phyloP scores from a whole-genome alignment of 169 alveolate species.

The Cryptosporidium xiaoi region DNA sequence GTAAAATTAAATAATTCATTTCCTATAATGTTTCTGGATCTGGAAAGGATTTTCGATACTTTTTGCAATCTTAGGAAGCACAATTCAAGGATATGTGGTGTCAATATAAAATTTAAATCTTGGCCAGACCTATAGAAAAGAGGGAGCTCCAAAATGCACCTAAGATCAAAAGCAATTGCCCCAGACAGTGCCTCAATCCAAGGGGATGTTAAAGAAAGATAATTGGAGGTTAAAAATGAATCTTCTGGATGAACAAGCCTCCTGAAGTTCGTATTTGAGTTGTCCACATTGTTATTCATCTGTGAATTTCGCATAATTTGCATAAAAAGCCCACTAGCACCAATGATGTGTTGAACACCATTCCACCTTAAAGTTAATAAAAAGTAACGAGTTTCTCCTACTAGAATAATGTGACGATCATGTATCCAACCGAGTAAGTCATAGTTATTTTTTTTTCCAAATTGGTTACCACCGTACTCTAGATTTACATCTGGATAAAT shows the following conservation, averaged over 20 bases:
- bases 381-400: constrained; percentile 53
- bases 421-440: constrained; percentile 69
- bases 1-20: constrained; percentile 22
- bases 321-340: constrained; percentile 70
- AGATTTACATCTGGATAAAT: constrained; percentile 29
- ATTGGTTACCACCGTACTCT: constrained; percentile 44
- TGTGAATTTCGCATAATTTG: constrained; percentile 25
- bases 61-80: constrained; percentile 26
- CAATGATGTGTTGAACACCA: constrained; percentile 58
- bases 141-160: constrained; percentile 37
- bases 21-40: constrained; percentile 67
- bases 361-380: constrained; percentile 42
- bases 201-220: constrained; percentile 57
- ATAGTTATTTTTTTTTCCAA: constrained; percentile 11
- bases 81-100: neutral
- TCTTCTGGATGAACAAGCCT: constrained; percentile 71
- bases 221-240: constrained; percentile 26
- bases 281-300: neutral
- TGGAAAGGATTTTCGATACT: constrained; percentile 18
- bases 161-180: constrained; percentile 61
- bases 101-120: neutral
- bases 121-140: neutral
- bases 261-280: constrained; percentile 5
- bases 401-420: constrained; percentile 30
- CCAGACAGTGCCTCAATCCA: constrained; percentile 73